These are phyloP conservation scores for Chlamydomonas incerta DNA, from an alignment of 139 green algal genomes.

Conservation along the genomic window DNA sequence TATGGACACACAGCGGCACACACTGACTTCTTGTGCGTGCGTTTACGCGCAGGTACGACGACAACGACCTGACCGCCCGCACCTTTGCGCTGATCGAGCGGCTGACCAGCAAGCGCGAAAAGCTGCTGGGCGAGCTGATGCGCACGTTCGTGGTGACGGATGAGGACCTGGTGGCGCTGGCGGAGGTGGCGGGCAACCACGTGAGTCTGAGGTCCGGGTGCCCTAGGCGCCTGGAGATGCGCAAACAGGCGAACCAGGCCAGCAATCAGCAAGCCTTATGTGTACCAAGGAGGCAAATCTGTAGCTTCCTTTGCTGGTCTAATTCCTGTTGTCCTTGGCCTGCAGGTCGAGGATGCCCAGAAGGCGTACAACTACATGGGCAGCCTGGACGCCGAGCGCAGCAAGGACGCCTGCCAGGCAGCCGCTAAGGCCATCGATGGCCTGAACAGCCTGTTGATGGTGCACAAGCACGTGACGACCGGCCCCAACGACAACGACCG, in stretches of 20 bases:
- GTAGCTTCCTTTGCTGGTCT: neutral
- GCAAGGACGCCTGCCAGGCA: neutral
- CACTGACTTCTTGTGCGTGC: no score
- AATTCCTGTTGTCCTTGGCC: no score
- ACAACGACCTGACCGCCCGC: conserved; percentile 19
- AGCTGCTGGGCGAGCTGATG: conserved; percentile 37
- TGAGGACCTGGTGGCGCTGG: conserved; percentile 38
- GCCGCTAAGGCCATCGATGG: neutral
- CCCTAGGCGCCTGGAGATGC: no score
- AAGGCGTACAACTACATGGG: conserved; percentile 41
- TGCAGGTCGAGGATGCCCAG: conserved; percentile 19
- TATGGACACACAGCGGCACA: no score
- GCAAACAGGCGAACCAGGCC: no score
- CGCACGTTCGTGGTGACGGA: conserved; percentile 41
- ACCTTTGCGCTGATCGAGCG: conserved; percentile 46
- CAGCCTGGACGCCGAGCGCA: conserved; percentile 4
- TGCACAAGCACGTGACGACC: conserved; percentile 13
- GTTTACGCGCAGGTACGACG: conserved; percentile 37
- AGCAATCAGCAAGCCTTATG: no score
- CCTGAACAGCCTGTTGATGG: conserved; percentile 39
- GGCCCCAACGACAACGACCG: neutral
- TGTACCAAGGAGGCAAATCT: no score
- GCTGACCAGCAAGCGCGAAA: conserved; percentile 42
- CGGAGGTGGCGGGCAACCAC: neutral
- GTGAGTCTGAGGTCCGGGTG: no score